These are phyloP conservation scores for Limtongozyma cylindracea DNA, from an alignment of 805 yeast genomes.

Conservation along the genomic window DNA sequence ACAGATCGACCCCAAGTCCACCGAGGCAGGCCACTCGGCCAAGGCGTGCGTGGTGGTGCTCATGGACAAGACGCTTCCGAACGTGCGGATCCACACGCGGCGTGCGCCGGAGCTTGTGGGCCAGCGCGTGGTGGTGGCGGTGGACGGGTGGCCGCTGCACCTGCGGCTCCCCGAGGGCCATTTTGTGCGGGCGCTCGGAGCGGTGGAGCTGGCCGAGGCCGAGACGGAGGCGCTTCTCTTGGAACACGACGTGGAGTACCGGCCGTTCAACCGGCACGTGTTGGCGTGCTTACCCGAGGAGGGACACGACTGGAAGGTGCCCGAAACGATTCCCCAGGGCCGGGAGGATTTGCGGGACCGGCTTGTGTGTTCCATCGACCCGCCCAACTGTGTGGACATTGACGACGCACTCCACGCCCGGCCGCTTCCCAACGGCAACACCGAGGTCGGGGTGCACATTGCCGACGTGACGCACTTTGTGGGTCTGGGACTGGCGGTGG, in stretches of 20 bases:
- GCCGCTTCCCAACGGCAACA: constrained; percentile 71
- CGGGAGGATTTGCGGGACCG: constrained; percentile 76
- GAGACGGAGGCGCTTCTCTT: constrained; percentile 86
- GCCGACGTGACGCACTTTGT: constrained; percentile 98
- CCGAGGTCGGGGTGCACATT: constrained; percentile 95
- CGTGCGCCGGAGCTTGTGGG: constrained; percentile 66
- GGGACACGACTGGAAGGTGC: constrained; percentile 86
- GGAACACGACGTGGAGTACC: constrained; percentile 90
- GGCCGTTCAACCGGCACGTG: constrained; percentile 86
- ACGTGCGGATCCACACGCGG: constrained; percentile 68
- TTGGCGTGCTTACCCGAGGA: constrained; percentile 80
- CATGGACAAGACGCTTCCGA: constrained; percentile 78
- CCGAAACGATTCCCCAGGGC: constrained; percentile 21
- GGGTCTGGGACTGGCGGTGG: constrained; percentile 75
- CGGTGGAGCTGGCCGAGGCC: constrained; percentile 74
- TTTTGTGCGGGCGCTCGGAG: constrained; percentile 75
- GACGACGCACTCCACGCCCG: constrained; percentile 94
- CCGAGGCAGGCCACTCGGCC: constrained; percentile 36
- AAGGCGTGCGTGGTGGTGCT: constrained; percentile 64
- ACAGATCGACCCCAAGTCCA: constrained; percentile 49
- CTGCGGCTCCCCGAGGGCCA: constrained; percentile 88
- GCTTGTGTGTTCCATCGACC: constrained; percentile 87
- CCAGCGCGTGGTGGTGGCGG: constrained; percentile 73
- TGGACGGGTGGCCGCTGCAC: constrained; percentile 77
- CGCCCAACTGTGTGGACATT: constrained; percentile 95